These are phyloP conservation scores for Tetracladium setigerum DNA, from an alignment of 495 filamentous ascomycete genomes.

Conservation along the genomic window DNA sequence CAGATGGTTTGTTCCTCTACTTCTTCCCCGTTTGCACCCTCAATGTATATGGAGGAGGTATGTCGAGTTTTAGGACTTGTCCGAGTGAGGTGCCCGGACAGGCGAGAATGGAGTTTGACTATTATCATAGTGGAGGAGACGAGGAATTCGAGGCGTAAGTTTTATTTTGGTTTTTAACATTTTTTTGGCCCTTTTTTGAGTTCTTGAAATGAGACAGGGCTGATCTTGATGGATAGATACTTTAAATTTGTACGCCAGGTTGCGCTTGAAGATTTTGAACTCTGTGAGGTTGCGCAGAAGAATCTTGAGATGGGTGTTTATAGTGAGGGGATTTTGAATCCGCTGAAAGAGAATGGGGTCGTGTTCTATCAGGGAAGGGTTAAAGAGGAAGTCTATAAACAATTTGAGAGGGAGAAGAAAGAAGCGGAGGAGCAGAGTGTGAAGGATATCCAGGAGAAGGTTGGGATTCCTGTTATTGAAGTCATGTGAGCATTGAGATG, in stretches of 20 bases:
- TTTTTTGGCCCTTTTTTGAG: too few relatives aligned
- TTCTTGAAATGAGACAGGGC: too few relatives aligned
- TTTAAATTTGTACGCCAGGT: constrained; percentile 54
- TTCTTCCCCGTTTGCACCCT: constrained; percentile 57
- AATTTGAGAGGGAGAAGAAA: constrained; percentile 34
- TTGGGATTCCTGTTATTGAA: constrained; percentile 1
- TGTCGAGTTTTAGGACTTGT: constrained; percentile 52
- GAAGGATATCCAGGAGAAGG: background rate
- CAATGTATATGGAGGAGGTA: constrained; percentile 54
- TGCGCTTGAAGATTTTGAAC: constrained; percentile 51
- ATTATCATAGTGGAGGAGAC: constrained; percentile 45
- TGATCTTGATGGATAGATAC: constrained; percentile 22
- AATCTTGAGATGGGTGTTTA: constrained; percentile 50
- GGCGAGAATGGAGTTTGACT: constrained; percentile 57
- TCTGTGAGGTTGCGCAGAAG: constrained; percentile 51
- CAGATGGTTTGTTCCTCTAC: constrained; percentile 41
- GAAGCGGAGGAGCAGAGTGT: background rate
- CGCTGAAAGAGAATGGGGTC: constrained; percentile 50
- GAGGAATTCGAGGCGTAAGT: constrained; percentile 45
- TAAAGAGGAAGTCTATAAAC: constrained; percentile 43
- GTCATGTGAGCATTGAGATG: background rate
- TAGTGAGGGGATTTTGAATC: constrained; percentile 50
- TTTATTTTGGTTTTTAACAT: too few relatives aligned
- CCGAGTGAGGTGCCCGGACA: constrained; percentile 44
- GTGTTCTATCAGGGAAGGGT: constrained; percentile 49